Base-by-base conservation (phyloP, 208 protist genomes). In the Wallacemonas sp. region DNA sequence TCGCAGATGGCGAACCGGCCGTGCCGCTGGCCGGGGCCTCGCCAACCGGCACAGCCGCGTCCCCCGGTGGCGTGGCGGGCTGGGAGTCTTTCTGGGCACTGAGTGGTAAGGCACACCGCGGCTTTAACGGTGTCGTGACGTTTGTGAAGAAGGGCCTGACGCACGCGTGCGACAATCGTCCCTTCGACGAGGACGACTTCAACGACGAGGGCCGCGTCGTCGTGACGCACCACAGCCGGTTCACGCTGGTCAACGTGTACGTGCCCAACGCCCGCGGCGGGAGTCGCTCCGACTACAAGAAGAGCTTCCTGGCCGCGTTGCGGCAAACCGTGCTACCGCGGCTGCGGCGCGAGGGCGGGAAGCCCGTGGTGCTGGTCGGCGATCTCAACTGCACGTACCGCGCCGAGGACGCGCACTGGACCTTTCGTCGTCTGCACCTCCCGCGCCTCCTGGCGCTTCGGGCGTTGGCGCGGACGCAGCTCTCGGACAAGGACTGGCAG, bases 11-110 rank as follows among this genome's bases (percentile, higher is more conserved):
- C n/a, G 31, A 59, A n/a, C 52, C 52, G 18, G 18, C 52, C 10
- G 28, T 59, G 5, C n/a, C 26, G 5, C 20, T 59, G 31, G 25
- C 52, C 10, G 18, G 16, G 16, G 20, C 52, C 8, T 28, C 26
- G 11, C 26, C 48, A 55, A n/a, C n/a, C n/a, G n/a, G n/a, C n/a
- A n/a, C 48, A 28, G 8, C 52, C 3, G 5, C 52, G 32, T 44
- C 52, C 11, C 8, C 48, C 23, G 67, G 72, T 10, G 76, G 71
- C 22, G 79, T 93, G 18, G 50, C 80, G 2, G 91, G 84, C 3
- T 96, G 87, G 86, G 87, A 96, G 76, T 92, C 86, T 5, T 96
- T 93, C 38, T 96, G 91, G 87, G 74, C 81, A 0, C 83, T 87
- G 42, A 92, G 87, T 50, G 74, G 72, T 29, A 79, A 77, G 57